Evolutionary conservation across 2,329 filamentous ascomycete species (phyloP).

Genomic region (Diaporthe citri): DNA sequence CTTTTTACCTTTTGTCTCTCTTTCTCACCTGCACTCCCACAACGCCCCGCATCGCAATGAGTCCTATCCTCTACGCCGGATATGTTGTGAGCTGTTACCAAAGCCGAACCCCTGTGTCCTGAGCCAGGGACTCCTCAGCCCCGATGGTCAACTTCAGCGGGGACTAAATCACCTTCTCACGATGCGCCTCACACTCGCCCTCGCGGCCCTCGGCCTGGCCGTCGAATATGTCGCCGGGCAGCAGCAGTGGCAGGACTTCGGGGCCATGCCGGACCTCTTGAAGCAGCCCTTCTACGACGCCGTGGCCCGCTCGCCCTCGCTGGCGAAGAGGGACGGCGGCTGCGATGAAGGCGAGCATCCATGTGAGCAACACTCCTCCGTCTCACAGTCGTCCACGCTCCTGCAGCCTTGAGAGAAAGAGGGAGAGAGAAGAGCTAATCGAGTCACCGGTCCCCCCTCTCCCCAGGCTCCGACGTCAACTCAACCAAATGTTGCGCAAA

Average conservation of each 20-base stretch:
- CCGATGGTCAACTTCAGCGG: slow-evolving; percentile 18
- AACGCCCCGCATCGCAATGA: neutral
- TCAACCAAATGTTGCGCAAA: slow-evolving; percentile 46
- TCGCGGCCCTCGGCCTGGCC: slow-evolving; percentile 6
- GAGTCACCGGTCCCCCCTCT: neutral
- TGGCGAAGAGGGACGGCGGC: slow-evolving; percentile 35
- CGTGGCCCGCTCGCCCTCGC: slow-evolving; percentile 6
- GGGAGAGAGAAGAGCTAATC: neutral
- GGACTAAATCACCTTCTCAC: neutral
- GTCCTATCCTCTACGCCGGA: neutral
- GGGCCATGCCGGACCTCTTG: slow-evolving; percentile 21
- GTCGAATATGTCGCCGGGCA: slow-evolving; percentile 22
- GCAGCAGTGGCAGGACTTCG: slow-evolving; percentile 21
- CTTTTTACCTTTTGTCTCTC: neutral
- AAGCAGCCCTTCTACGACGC: slow-evolving; percentile 24
- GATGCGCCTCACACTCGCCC: slow-evolving; percentile 32
- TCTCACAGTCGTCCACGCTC: neutral
- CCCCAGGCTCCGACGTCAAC: slow-evolving; percentile 46
- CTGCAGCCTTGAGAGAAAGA: neutral
- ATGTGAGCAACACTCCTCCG: slow-evolving; percentile 28
- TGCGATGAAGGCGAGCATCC: slow-evolving; percentile 16
- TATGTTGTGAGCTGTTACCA: slow-evolving; percentile 18
- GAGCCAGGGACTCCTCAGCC: neutral
- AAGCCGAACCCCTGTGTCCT: neutral
- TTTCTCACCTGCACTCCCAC: neutral